Evolutionary conservation across 2,329 filamentous ascomycete species (phyloP).

Genomic region (Domatiomyces catenatus): DNA sequence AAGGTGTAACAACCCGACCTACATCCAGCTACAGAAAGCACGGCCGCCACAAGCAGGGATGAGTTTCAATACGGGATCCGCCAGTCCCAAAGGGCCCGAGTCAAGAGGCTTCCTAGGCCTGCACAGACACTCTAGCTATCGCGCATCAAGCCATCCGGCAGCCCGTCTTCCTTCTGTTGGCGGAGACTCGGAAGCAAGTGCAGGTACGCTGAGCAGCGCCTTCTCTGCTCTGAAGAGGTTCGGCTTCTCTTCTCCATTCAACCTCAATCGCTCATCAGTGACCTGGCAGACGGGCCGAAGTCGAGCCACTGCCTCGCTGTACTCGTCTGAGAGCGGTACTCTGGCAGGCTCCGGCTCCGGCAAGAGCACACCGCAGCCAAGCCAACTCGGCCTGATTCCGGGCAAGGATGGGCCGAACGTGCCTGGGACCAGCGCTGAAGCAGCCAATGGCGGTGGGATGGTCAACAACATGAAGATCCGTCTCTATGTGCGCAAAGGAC

Average conservation of each 20-base stretch:
- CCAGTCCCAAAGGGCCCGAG: slow-evolving; percentile 32
- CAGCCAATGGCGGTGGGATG: slow-evolving; percentile 39
- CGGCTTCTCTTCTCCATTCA: slow-evolving; percentile 61
- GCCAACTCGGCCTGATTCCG: slow-evolving; percentile 29
- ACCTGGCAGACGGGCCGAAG: slow-evolving; percentile 20
- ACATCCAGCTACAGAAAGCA: slow-evolving; percentile 62
- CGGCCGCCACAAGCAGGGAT: slow-evolving; percentile 40
- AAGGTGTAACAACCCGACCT: slow-evolving; percentile 83
- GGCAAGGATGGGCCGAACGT: slow-evolving; percentile 37
- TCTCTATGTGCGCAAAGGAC: slow-evolving; percentile 58
- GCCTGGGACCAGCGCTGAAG: slow-evolving; percentile 29
- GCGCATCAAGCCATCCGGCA: slow-evolving; percentile 40
- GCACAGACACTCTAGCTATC: slow-evolving; percentile 39
- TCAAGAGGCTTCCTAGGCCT: slow-evolving; percentile 33
- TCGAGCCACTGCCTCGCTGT: slow-evolving; percentile 33
- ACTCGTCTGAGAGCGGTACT: slow-evolving; percentile 25
- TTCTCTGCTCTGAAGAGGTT: slow-evolving; percentile 66
- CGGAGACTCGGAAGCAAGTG: slow-evolving; percentile 56
- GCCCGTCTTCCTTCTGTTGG: slow-evolving; percentile 31
- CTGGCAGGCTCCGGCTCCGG: slow-evolving; percentile 21
- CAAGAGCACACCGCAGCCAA: slow-evolving; percentile 30
- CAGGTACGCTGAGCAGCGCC: slow-evolving; percentile 60
- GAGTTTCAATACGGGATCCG: slow-evolving; percentile 39
- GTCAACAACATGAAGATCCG: slow-evolving; percentile 73
- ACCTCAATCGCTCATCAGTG: slow-evolving; percentile 65